Evolutionary conservation across 225 moss, liverwort and hornwort genomes (phyloP).

Genomic region (Asterella californica): DNA sequence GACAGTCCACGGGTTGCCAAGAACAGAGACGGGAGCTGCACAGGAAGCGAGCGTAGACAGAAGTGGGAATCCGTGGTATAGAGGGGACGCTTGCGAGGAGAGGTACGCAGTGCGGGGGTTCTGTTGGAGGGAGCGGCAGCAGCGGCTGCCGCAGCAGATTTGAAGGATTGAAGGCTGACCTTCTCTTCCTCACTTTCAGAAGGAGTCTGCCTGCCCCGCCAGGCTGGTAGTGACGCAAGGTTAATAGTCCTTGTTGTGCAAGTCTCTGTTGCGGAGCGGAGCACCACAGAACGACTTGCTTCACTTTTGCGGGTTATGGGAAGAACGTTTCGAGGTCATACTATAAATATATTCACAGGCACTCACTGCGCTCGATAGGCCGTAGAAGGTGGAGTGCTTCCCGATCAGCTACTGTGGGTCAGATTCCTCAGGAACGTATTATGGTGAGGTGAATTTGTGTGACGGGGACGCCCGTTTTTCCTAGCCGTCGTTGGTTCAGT

Average conservation of each 20-base stretch:
- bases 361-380: not conserved
- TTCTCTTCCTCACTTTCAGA: not conserved
- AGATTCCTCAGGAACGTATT: not conserved
- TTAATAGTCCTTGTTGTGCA: too few species aligned
- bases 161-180: not conserved
- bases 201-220: not conserved
- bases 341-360: not conserved
- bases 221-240: not conserved
- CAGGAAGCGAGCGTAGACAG: too few species aligned
- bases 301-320: not conserved
- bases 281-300: not conserved
- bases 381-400: not conserved
- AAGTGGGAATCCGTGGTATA: not conserved
- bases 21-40: too few species aligned
- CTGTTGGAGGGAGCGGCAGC: not conserved
- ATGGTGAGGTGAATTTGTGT: too few species aligned
- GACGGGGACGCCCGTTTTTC: too few species aligned
- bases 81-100: not conserved
- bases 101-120: not conserved
- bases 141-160: not conserved
- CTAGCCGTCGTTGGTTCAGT: not conserved
- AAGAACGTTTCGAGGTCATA: not conserved
- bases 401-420: not conserved
- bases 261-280: not conserved
- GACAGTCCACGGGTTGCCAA: too few species aligned